Evolutionary conservation across 176 grass and related monocot genomes (phyloP).

Genomic region (Tillandsia leiboldiana): DNA sequence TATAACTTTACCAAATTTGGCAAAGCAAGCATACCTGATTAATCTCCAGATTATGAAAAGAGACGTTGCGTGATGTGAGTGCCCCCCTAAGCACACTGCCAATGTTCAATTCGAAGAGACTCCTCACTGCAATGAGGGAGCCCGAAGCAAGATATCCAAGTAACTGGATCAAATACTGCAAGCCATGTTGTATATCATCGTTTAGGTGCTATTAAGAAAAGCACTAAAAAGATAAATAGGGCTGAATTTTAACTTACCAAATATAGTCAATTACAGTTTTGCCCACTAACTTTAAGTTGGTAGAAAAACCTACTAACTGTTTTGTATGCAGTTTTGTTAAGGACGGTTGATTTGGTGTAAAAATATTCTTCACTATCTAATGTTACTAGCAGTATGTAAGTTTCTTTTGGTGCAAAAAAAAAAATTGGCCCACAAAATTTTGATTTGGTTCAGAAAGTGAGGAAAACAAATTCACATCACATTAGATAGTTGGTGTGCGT

Average conservation of each 20-base stretch:
- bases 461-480: no score
- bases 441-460: no score
- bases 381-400: neutral
- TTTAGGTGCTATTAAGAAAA: no score
- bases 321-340: no score
- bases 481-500: no score
- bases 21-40: neutral
- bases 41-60: slow-evolving; percentile 7
- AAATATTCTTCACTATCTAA: no score
- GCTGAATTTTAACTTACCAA: neutral
- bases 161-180: slow-evolving; percentile 37
- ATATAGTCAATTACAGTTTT: neutral
- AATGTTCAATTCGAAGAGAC: slow-evolving; percentile 39
- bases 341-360: no score
- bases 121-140: slow-evolving; percentile 36
- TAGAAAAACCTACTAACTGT: no score
- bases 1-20: slow-evolving; percentile 2
- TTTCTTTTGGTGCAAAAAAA: slow-evolving; percentile 5
- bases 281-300: no score
- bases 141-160: slow-evolving; percentile 27
- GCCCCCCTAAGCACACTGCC: slow-evolving; percentile 30
- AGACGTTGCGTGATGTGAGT: slow-evolving; percentile 22
- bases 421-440: neutral
- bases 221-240: no score
- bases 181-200: no score